These are phyloP conservation scores for Metrosideros polymorpha DNA, from an alignment of 441 rosid species.

Conservation along the genomic window DNA sequence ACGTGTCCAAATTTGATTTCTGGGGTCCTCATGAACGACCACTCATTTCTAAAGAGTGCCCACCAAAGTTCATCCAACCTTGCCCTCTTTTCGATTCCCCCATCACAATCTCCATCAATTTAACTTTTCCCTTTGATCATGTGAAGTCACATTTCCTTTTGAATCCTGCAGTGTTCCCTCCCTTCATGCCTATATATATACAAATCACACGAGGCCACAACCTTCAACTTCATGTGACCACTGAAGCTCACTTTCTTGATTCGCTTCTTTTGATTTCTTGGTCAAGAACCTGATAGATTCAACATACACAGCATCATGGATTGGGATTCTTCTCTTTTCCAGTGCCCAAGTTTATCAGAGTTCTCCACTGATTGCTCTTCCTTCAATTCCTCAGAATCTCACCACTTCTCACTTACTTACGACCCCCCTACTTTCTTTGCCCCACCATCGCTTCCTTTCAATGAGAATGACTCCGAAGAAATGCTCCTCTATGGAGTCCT, in stretches of 20 bases:
- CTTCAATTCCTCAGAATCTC: conserved; percentile 20
- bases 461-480: conserved; percentile 36
- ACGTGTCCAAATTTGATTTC: conserved; percentile 22
- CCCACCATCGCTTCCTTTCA: conserved; percentile 27
- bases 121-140: background rate
- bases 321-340: conserved; percentile 25
- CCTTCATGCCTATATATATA: background rate
- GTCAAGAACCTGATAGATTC: background rate
- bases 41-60: background rate
- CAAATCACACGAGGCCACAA: background rate
- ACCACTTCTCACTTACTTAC: background rate
- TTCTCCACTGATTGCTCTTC: conserved; percentile 26
- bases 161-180: background rate
- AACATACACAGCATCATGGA: background rate
- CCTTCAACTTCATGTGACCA: background rate
- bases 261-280: background rate
- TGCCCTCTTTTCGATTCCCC: conserved; percentile 7
- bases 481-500: conserved; percentile 31
- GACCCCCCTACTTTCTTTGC: background rate
- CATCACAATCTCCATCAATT: background rate
- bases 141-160: background rate
- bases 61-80: conserved; percentile 12
- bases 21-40: conserved; percentile 27
- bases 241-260: background rate
- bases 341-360: conserved; percentile 11